Conservation (phyloP, 2,329 filamentous ascomycete species). For the Neonectria ditissima region DNA sequence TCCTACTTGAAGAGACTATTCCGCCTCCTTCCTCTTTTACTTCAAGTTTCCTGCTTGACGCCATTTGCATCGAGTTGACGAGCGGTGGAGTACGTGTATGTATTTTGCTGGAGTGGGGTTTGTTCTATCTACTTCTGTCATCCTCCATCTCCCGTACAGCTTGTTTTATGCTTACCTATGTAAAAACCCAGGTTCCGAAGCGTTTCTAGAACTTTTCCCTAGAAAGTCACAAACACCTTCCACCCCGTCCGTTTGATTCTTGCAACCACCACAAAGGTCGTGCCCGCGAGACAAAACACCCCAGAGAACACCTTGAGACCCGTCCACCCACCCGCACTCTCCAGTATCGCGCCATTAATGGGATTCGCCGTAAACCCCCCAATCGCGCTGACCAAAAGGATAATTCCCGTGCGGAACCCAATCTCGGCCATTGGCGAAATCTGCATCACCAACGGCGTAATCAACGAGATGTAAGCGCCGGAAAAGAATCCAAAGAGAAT, state of each 20-base stretch:
- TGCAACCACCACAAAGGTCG: slow-evolving; percentile 17
- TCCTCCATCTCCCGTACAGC: neutral
- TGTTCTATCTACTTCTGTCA: neutral
- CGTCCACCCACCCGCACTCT: slow-evolving; percentile 45
- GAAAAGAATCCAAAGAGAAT: slow-evolving; percentile 57
- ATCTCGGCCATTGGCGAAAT: slow-evolving; percentile 42
- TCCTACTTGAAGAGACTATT: neutral
- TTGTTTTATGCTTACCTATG: neutral
- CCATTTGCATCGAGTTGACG: too few relatives aligned
- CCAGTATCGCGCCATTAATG: slow-evolving; percentile 62
- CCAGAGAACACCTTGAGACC: slow-evolving; percentile 52
- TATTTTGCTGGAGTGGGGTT: neutral
- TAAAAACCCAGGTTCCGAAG: too few relatives aligned
- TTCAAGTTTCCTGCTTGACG: neutral
- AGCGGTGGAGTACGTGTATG: too few relatives aligned
- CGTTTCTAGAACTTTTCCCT: too few relatives aligned
- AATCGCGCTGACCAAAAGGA: slow-evolving; percentile 66
- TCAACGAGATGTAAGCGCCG: slow-evolving; percentile 55
- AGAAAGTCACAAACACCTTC: neutral
- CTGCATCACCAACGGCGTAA: slow-evolving; percentile 56
- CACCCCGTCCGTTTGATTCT: neutral
- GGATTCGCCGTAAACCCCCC: slow-evolving; percentile 69
- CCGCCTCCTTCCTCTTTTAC: neutral
- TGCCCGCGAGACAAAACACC: slow-evolving; percentile 32
- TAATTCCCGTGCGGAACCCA: slow-evolving; percentile 49